Base-by-base conservation (phyloP, 2,329 filamentous ascomycete species). In the Colletotrichum salicis region DNA sequence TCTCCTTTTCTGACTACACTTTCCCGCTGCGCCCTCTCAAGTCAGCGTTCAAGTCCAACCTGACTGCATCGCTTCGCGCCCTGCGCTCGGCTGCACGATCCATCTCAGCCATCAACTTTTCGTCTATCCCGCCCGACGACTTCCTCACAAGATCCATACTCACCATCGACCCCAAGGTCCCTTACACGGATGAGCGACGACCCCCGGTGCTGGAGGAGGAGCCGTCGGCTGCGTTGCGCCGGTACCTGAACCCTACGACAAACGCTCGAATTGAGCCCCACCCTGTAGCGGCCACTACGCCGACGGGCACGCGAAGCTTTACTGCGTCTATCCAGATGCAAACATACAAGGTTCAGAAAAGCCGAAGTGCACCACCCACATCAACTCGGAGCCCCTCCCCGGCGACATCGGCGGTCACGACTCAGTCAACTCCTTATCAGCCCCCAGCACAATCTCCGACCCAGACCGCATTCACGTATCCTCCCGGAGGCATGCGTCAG, bases 241-340 rank as follows among this genome's bases (percentile, higher is more conserved):
- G 91, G 58, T 93, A 93, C 76, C 84, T 93, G 24, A 93, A 93
- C 77, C 91, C 91, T 10, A 89, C 89, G 1, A 89, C 85, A 22
- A 85, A 82, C 60, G 80, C 83, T 7, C 85, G 84, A 22, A 81
- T 85, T 48, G 85, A 87, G 67, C 82, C 78, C 31, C 83, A 77
- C 31, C 74, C 77, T n/a, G 78, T 78, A 72, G 79, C 77, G 27
- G 59, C 59, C 22, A 78, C 75, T 31, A 78, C 75, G 60, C 52
- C 65, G 6, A 60, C 71, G 75, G 60, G 69, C 19, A 74, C 70
- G 59, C 80, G 83, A 71, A 82, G 83, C 64, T 92, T 88, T 76
- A 91, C 89, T 15, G 90, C 91, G 31, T 92, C 91, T 1, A 92
- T 93, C 70, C 90, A 92, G 78, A 92, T 93, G 90, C 90, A 92